Evolutionary conservation across 2,329 filamentous ascomycete genomes (phyloP), one percentile per base, ranked within the genome.

Genomic region (Colletotrichum higginsianum): DNA sequence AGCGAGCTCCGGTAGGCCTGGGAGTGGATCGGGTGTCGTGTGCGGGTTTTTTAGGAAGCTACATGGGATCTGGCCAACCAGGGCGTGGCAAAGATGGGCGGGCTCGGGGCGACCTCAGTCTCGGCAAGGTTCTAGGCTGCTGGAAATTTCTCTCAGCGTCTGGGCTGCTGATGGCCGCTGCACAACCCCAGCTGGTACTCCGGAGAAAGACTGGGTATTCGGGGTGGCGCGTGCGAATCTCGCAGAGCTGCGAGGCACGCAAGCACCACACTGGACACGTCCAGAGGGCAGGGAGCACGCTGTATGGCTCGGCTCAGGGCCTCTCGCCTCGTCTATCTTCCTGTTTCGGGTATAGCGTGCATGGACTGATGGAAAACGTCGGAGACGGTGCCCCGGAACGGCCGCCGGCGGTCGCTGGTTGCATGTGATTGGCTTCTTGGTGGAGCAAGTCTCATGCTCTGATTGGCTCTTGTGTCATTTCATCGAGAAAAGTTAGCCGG

Each of bases 21-120:
- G 63, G 58, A 42, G 65, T 72, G 69, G 69, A 68, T 50, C 40
- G 40, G 65, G 69, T 72, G 69, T 74, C 70, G 72, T 74, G 71
- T 74, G 73, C 73, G 73, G 73, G 73, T 73, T 74, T 74, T 74
- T 74, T 71, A 74, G 73, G 73, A 73, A 71, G 52, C 30, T 38
- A 30, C 46, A 26, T n/a, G 44, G 5, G n/a, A 49, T 60, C 47
- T 47, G 53, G 26, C 69, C 65, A 72, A 72, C 18, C 58, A 72
- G 40, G 12, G 35, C 47, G 65, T 72, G 65, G 65, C 23, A 38
- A 69, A 66, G 66, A 56, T 56, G 30, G 53, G 53, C 21, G 40
- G 55, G 40, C 12, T 53, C 30, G 58, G 47, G 61, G 26, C 52
- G 35, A 21, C 26, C 65, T 30, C 42, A 40, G 61, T 35, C 40